These are phyloP conservation scores for Cucumis hystrix DNA, from an alignment of 306 rosid species.

Conservation along the genomic window DNA sequence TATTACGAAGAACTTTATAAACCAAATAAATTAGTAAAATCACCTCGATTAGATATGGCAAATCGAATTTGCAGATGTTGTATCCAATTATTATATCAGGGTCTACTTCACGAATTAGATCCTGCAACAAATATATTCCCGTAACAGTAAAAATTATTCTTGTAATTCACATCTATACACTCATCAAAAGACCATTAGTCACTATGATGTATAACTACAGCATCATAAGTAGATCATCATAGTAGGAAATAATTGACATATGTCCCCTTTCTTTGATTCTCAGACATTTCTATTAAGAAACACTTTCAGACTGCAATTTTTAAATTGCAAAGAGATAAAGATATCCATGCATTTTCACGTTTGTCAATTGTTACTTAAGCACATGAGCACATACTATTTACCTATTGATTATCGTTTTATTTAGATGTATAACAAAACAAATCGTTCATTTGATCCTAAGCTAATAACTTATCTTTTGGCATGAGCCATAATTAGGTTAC, in stretches of 20 bases:
- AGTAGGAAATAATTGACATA: not conserved
- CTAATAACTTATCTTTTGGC: not conserved
- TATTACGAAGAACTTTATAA: not conserved
- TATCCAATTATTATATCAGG: constrained; percentile 98
- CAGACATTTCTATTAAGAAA: not conserved
- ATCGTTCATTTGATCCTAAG: not conserved
- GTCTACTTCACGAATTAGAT: constrained; percentile 71
- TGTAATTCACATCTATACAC: not conserved
- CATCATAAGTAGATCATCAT: not conserved
- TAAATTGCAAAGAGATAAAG: not conserved
- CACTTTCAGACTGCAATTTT: not conserved
- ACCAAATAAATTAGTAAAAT: not conserved
- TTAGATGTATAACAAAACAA: not conserved
- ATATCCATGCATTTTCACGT: not conserved
- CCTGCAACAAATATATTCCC: constrained; percentile 36
- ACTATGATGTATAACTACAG: not conserved
- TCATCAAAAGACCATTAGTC: not conserved
- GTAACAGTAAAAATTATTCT: constrained; percentile 7
- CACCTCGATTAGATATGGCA: constrained; percentile 94
- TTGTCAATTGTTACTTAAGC: not conserved
- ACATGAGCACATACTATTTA: not conserved
- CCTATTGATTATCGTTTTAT: not conserved
- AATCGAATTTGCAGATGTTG: constrained; percentile 94
- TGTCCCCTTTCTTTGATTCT: not conserved
- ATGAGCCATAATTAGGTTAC: not conserved